Conservation (phyloP, 1,284 basidiomycete species). For the Prillingera fragicola region DNA sequence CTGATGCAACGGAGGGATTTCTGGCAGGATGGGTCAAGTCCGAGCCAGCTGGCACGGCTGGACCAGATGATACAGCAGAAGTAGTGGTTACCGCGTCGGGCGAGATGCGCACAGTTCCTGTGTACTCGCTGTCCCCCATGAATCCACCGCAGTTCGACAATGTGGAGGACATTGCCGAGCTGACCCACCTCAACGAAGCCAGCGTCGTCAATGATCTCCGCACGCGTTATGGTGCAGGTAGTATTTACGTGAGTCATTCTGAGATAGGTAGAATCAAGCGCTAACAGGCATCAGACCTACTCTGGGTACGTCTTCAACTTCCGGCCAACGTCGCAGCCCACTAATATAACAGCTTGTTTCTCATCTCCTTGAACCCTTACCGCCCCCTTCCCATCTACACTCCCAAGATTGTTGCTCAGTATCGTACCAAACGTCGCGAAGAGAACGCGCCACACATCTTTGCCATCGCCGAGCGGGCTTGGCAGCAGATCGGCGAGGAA, state of each 20-base stretch:
- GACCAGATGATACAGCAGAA: constrained; percentile 33
- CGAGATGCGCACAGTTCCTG: constrained; percentile 57
- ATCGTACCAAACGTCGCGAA: constrained; percentile 83
- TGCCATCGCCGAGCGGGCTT: constrained; percentile 93
- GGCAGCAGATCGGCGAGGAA: constrained; percentile 97
- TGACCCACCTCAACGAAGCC: constrained; percentile 97
- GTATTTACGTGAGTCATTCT: constrained; percentile 74
- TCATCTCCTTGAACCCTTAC: constrained; percentile 98
- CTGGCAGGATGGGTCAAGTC: constrained; percentile 46
- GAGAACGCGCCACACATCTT: constrained; percentile 97
- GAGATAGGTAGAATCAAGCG: neutral
- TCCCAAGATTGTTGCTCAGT: constrained; percentile 84
- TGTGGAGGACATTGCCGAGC: constrained; percentile 95
- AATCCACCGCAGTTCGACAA: constrained; percentile 98
- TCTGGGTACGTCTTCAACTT: constrained; percentile 39
- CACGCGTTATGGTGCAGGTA: constrained; percentile 81
- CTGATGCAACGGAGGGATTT: constrained; percentile 42
- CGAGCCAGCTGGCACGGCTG: constrained; percentile 22
- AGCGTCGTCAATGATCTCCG: constrained; percentile 96
- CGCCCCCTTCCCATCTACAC: constrained; percentile 89
- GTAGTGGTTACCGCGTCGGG: constrained; percentile 42
- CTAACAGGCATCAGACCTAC: constrained; percentile 36
- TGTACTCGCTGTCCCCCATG: constrained; percentile 83
- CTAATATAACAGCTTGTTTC: constrained; percentile 54
- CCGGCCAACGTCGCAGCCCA: neutral